These are phyloP conservation scores for Cryphonectria carpinicola DNA, from an alignment of 2,329 filamentous ascomycete species.

Conservation along the genomic window DNA sequence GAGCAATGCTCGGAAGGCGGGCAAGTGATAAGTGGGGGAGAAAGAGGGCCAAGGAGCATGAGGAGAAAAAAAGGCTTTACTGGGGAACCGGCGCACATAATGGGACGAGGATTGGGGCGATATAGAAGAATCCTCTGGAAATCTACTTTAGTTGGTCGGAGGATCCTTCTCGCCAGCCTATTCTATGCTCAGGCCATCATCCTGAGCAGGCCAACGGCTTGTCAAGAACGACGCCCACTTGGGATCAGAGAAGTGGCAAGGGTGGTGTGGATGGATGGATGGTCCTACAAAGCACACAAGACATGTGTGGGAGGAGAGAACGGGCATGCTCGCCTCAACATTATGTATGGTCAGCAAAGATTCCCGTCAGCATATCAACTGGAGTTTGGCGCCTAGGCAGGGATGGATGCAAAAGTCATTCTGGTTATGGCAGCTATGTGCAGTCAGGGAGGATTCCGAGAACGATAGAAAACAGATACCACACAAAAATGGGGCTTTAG, in stretches of 20 bases:
- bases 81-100: not conserved
- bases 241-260: not conserved
- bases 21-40: constrained; percentile 27
- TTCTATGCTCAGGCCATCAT: not conserved
- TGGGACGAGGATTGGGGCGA: not conserved
- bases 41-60: not conserved
- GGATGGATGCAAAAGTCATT: not conserved
- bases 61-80: not conserved
- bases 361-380: not conserved
- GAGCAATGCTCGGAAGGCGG: constrained; percentile 62
- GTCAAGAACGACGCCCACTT: not conserved
- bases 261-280: not conserved
- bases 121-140: not conserved
- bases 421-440: not conserved
- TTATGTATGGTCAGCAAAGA: not conserved
- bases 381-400: constrained; percentile 25
- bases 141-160: not conserved
- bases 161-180: not conserved
- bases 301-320: not conserved
- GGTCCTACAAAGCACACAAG: not conserved
- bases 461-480: not conserved
- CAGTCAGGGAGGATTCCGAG: not conserved
- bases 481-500: not conserved
- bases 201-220: not conserved
- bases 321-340: not conserved